phyloP scores from a whole-genome alignment of 2,329 filamentous ascomycete species.

The Clonostachys chloroleuca region DNA sequence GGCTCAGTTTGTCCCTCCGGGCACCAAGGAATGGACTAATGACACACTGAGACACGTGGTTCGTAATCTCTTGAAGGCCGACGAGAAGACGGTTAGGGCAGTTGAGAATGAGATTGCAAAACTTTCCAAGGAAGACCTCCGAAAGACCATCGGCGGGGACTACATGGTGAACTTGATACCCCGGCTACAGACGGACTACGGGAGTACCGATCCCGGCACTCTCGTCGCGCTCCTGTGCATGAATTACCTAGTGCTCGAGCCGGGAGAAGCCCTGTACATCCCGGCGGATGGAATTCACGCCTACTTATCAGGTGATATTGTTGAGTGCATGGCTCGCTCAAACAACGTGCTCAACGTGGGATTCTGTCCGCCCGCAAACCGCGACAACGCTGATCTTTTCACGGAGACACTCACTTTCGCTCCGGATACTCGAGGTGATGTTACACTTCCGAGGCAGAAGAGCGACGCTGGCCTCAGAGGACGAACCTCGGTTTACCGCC shows the following conservation, averaged over 20 bases:
- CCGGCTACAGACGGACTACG: conserved; percentile 61
- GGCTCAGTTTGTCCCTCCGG: conserved; percentile 10
- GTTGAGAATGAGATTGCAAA: conserved; percentile 10
- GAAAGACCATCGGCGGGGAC: conserved; percentile 40
- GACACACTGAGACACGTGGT: conserved; percentile 51
- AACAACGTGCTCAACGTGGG: conserved; percentile 74
- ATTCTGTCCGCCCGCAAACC: conserved; percentile 64
- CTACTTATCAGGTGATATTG: conserved; percentile 68
- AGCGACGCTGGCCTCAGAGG: conserved; percentile 50
- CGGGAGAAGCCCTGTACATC: conserved; percentile 66
- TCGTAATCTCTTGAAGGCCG: conserved; percentile 42
- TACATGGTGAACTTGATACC: conserved; percentile 50
- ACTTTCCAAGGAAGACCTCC: conserved; percentile 28
- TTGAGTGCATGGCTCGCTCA: conserved; percentile 74
- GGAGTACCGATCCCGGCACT: conserved; percentile 57
- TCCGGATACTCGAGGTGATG: conserved; percentile 52
- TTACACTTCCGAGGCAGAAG: conserved; percentile 42
- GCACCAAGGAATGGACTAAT: conserved; percentile 27
- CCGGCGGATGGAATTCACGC: conserved; percentile 72
- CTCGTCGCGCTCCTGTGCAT: conserved; percentile 68
- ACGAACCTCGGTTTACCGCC: conserved; percentile 59
- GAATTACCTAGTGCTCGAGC: conserved; percentile 65
- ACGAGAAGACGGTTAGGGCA: conserved; percentile 29
- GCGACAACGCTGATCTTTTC: conserved; percentile 62
- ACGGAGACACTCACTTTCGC: conserved; percentile 58